Conservation (phyloP, 768 basidiomycete genomes). For the Leccinum disarticulatum region DNA sequence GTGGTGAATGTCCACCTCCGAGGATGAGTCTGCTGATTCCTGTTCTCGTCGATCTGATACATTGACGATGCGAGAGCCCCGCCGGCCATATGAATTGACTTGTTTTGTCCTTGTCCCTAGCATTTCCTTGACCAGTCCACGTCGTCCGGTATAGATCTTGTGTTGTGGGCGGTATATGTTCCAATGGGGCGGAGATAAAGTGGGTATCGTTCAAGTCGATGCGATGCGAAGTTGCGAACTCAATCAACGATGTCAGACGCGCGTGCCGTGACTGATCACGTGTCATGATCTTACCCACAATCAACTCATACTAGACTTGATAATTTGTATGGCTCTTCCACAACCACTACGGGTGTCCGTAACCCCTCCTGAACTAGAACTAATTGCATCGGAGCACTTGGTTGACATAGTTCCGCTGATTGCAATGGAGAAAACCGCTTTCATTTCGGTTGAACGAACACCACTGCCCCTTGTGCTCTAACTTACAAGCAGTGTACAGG, state of each 20-base stretch:
- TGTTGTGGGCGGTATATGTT: conserved; percentile 1
- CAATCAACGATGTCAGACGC: conserved; percentile 2
- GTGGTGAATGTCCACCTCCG: conserved; percentile 41
- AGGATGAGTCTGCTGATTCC: conserved; percentile 36
- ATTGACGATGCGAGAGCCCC: conserved; percentile 59
- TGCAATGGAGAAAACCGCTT: conserved; percentile 86
- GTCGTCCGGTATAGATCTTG: neutral
- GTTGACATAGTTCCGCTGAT: conserved; percentile 88
- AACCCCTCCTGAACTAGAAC: conserved; percentile 83
- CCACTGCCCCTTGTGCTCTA: conserved; percentile 9
- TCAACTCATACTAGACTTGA: neutral
- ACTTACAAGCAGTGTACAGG: conserved; percentile 45
- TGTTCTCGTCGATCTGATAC: conserved; percentile 36
- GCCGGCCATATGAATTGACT: conserved; percentile 64
- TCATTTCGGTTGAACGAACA: conserved; percentile 70
- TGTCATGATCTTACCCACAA: conserved; percentile 3
- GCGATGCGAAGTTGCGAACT: neutral
- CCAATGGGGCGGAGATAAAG: neutral
- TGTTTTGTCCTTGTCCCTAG: conserved; percentile 63
- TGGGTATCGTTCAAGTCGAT: conserved; percentile 7
- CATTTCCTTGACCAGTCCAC: conserved; percentile 37
- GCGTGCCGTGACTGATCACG: conserved; percentile 23
- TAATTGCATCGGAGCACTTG: conserved; percentile 81
- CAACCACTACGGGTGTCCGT: conserved; percentile 65
- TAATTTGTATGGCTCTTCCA: conserved; percentile 71